These are phyloP conservation scores for Xylaria sp. DNA, from an alignment of 2,329 filamentous ascomycete species.

Conservation along the genomic window DNA sequence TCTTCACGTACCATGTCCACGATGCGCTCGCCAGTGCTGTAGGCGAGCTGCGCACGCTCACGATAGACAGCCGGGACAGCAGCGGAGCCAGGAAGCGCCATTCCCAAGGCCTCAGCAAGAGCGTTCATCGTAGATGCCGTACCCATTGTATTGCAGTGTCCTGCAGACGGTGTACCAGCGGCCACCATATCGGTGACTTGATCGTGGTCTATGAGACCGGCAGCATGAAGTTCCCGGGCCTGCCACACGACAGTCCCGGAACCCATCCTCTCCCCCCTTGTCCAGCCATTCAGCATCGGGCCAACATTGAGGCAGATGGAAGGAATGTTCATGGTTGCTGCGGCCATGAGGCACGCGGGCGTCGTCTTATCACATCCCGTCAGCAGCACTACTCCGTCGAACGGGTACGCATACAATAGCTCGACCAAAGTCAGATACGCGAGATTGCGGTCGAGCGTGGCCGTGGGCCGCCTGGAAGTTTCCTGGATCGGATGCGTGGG, in stretches of 20 bases:
- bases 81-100: constrained; percentile 62
- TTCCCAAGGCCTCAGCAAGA: constrained; percentile 62
- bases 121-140: constrained; percentile 66
- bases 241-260: constrained; percentile 61
- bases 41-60: constrained; percentile 59
- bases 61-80: constrained; percentile 64
- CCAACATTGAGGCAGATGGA: constrained; percentile 64
- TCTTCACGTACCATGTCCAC: constrained; percentile 62
- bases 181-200: constrained; percentile 59
- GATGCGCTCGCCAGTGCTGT: constrained; percentile 60
- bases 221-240: constrained; percentile 59
- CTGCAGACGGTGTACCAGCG: constrained; percentile 55
- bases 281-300: constrained; percentile 63
- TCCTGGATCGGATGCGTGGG: constrained; percentile 65
- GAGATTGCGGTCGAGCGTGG: constrained; percentile 61
- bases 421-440: constrained; percentile 61
- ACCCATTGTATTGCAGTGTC: constrained; percentile 63
- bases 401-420: constrained; percentile 59
- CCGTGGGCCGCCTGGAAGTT: constrained; percentile 58
- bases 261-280: constrained; percentile 55
- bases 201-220: constrained; percentile 58
- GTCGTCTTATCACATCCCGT: constrained; percentile 66
- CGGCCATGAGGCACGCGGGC: constrained; percentile 63
- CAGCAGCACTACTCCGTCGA: constrained; percentile 62
- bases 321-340: constrained; percentile 63